Percentiles rank a stretch among this genome's conserved stretches.
These are phyloP conservation scores for Xylariaceae sp. DNA, from an alignment of 2,329 filamentous ascomycete species.

Conservation along the genomic window DNA sequence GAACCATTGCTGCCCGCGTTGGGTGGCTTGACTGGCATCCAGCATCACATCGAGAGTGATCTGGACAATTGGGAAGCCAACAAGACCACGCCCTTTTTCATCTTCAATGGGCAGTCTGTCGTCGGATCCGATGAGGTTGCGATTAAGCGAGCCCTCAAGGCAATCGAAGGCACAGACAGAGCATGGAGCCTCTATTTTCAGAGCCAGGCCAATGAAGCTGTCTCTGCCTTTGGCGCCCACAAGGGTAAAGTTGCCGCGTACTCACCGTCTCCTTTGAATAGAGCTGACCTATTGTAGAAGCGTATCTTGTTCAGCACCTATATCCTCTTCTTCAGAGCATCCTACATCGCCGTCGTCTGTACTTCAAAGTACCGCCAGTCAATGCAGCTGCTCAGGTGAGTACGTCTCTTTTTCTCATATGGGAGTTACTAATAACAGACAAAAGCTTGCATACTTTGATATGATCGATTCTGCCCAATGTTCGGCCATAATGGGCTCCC, in stretches of 20 bases:
- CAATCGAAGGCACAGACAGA: conserved; percentile 65
- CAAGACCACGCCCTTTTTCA: conserved; percentile 73
- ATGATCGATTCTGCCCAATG: conserved; percentile 61
- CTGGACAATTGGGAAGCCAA: conserved; percentile 65
- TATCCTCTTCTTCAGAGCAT: conserved; percentile 72
- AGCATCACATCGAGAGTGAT: conserved; percentile 68
- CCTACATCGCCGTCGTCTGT: conserved; percentile 61
- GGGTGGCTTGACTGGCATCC: conserved; percentile 79
- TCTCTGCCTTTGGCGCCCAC: conserved; percentile 73
- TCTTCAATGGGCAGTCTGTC: conserved; percentile 85
- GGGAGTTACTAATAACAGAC: conserved; percentile 23
- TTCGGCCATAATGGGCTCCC: conserved; percentile 75
- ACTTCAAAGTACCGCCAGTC: conserved; percentile 81
- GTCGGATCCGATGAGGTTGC: conserved; percentile 68
- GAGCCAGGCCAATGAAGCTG: conserved; percentile 72
- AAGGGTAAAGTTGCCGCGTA: conserved; percentile 51
- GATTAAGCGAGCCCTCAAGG: conserved; percentile 57
- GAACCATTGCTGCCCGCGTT: conserved; percentile 88
- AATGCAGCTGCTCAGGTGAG: conserved; percentile 79
- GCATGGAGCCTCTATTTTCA: conserved; percentile 87
- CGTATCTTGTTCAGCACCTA: conserved; percentile 65
- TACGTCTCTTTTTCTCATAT: conserved; percentile 10
- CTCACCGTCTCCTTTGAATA: neutral
- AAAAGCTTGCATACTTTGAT: conserved; percentile 72
- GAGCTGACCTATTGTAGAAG: conserved; percentile 45